Base-by-base conservation (phyloP, 768 basidiomycete genomes). In the Boletus barrowsii region DNA sequence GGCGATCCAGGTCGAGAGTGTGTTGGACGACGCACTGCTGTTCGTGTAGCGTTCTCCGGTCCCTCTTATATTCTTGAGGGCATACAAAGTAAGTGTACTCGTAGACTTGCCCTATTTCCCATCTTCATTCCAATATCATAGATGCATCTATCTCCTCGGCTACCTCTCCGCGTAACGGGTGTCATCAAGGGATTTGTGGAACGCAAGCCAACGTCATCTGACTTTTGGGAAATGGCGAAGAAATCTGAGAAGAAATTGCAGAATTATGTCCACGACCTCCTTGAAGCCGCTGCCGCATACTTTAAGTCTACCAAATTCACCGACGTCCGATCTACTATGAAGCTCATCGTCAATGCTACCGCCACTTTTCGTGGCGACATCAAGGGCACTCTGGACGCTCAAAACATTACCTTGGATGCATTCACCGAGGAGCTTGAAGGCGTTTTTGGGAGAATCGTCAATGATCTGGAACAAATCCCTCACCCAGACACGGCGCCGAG, bases 141-240 rank as follows among this genome's bases (percentile, higher is more conserved):
- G 53, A 48, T 45, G 47, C 51, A 24, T 46, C 36, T 24, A 15
- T 46, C 8, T 35, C 54, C 4, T 39, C 51, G 0, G 29, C 45
- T 11, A 13, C 29, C 29, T 7, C 26, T 51, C 24, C 48, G 29
- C 15, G 0, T 41, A 30, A 17, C 24, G 3, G 20, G 17, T 13
- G 20, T 15, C 10, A 5, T 41, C 26, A 29, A 45, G 26, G 22
- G 24, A 7, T 20, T 18, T 8, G 20, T 35, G n/a, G 42, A 8
- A 2, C 15, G 51, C 14, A 1, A 33, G 18, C 22, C 32, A 13
- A 37, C 62, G 1, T 14, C 49, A 1, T n/a, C 42, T 9, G 50
- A 63, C 26, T 54, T 57, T 37, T 64, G 53, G 62, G 53, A 64
- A n/a, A 33, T 7, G 26, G 62, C 42, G 1, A 29, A 29, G 26